phyloP scores from a whole-genome alignment of 2,329 filamentous ascomycete species.

The Fusarium haematococcum region DNA sequence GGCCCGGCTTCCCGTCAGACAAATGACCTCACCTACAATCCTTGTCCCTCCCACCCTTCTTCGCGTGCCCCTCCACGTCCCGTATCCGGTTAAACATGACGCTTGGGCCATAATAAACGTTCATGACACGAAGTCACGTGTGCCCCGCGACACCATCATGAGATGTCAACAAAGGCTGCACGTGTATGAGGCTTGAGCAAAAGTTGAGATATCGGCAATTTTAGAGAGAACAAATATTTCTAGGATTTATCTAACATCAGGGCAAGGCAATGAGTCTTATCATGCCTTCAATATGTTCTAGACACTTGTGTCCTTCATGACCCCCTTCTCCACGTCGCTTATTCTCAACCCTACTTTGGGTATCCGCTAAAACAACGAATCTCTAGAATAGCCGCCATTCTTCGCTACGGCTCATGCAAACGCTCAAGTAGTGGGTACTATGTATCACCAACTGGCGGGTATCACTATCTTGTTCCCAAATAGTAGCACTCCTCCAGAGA shows the following conservation, averaged over 20 bases:
- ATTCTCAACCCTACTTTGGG: neutral
- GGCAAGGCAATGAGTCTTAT: neutral
- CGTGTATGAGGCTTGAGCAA: neutral
- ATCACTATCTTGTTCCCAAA: constrained; percentile 1
- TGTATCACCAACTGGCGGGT: neutral
- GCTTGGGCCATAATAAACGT: constrained; percentile 39
- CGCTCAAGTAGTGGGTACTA: neutral
- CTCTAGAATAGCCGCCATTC: neutral
- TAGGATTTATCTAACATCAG: neutral
- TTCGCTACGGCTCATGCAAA: neutral
- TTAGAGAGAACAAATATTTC: neutral
- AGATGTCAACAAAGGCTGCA: neutral
- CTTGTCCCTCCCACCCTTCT: constrained; percentile 3
- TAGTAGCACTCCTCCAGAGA: neutral
- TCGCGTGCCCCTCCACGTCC: constrained; percentile 22
- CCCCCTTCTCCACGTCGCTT: neutral
- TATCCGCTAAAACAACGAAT: neutral
- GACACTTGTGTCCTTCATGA: neutral
- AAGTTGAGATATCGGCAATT: neutral
- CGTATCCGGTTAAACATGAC: constrained; percentile 24
- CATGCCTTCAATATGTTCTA: neutral
- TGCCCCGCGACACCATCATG: constrained; percentile 15
- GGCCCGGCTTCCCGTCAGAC: neutral
- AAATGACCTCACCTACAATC: constrained; percentile 32
- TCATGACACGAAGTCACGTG: constrained; percentile 53